These are phyloP conservation scores for Naganishia liquefaciens DNA, from an alignment of 1,284 basidiomycete species.

Conservation along the genomic window DNA sequence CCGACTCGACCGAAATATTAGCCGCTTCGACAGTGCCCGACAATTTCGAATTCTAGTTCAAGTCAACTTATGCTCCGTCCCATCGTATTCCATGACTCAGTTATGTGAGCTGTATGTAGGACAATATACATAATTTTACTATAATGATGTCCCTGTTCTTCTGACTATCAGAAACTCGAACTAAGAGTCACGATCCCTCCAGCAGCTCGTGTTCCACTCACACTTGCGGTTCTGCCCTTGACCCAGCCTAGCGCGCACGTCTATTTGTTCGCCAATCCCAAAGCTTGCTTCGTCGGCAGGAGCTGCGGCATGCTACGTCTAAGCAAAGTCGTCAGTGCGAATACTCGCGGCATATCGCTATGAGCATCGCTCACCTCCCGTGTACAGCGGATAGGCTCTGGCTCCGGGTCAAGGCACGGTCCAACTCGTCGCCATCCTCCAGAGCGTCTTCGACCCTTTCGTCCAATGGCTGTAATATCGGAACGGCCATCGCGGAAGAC, in stretches of 20 bases:
- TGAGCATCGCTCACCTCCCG: conserved; percentile 1
- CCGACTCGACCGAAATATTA: not conserved
- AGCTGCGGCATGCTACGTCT: conserved; percentile 25
- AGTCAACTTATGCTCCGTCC: too few species aligned
- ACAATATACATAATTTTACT: too few species aligned
- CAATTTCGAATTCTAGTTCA: too few species aligned
- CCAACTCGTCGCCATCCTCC: not conserved
- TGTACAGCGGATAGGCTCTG: conserved; percentile 5
- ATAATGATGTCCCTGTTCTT: too few species aligned
- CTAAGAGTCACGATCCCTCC: too few species aligned
- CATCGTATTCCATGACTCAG: not conserved
- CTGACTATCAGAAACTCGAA: too few species aligned
- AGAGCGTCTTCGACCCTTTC: conserved; percentile 6
- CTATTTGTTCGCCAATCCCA: not conserved
- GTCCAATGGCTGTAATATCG: conserved; percentile 1
- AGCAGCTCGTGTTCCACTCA: too few species aligned
- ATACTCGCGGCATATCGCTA: not conserved
- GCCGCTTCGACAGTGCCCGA: not conserved
- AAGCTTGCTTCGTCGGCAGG: conserved; percentile 1
- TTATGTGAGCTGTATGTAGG: not conserved
- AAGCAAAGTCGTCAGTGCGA: not conserved
- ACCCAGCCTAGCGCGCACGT: too few species aligned
- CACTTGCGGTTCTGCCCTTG: too few species aligned
- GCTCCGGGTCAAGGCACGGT: not conserved
- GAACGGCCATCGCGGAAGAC: not conserved